Conservation (phyloP, 306 rosid genomes). For the Mucuna pruriens region DNA sequence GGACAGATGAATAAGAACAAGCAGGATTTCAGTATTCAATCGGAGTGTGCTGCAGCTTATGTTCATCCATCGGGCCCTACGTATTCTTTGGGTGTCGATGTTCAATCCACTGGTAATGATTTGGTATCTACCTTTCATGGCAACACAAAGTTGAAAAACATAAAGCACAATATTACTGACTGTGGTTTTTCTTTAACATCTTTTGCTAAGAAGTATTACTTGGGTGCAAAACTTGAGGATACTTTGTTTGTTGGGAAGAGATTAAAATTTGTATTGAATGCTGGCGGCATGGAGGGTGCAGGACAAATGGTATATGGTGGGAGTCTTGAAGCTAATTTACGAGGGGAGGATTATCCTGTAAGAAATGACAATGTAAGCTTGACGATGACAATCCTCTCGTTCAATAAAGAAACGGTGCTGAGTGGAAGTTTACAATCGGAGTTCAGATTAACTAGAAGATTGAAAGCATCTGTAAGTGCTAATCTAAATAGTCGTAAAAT, state of each 20-base stretch:
- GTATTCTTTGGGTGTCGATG: slow-evolving; percentile 73
- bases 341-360: slow-evolving; percentile 86
- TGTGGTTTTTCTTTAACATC: slow-evolving; percentile 88
- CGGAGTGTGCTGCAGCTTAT: slow-evolving; percentile 83
- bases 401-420: slow-evolving; percentile 77
- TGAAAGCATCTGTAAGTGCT: slow-evolving; percentile 68
- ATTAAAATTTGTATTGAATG: slow-evolving; percentile 71
- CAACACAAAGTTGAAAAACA: slow-evolving; percentile 67
- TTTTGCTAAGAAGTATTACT: slow-evolving; percentile 63
- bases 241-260: slow-evolving; percentile 78
- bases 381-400: slow-evolving; percentile 72
- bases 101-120: slow-evolving; percentile 82
- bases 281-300: slow-evolving; percentile 70
- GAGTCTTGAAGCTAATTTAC: slow-evolving; percentile 69
- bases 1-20: slow-evolving; percentile 93
- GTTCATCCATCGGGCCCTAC: slow-evolving; percentile 65
- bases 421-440: slow-evolving; percentile 81
- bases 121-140: slow-evolving; percentile 66
- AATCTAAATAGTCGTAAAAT: slow-evolving; percentile 85
- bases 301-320: slow-evolving; percentile 90
- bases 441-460: slow-evolving; percentile 67
- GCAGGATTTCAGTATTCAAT: slow-evolving; percentile 74
- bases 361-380: slow-evolving; percentile 71
- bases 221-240: slow-evolving; percentile 92
- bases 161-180: slow-evolving; percentile 67